A percentile compares a stretch with the other conserved stretches of the same genome.
Conservation (phyloP, 169 alveolate species). For the Cryptosporidium muris region DNA sequence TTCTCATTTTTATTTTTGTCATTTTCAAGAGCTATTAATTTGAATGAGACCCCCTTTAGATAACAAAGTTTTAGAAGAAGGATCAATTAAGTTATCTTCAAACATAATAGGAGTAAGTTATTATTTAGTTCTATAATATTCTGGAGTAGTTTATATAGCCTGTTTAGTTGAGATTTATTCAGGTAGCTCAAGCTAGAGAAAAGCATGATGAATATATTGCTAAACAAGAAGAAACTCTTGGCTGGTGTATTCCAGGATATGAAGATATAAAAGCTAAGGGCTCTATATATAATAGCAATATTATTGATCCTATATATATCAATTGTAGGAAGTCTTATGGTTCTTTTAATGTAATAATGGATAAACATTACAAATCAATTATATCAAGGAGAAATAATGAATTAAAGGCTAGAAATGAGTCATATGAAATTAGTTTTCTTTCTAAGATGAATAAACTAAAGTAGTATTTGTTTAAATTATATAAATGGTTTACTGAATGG, state of each 20-base stretch:
- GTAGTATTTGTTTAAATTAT: background rate
- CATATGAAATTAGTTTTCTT: conserved; percentile 7
- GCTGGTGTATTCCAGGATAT: conserved; percentile 64
- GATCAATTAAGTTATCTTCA: conserved; percentile 9
- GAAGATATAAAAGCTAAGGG: conserved; percentile 25
- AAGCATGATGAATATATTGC: conserved; percentile 46
- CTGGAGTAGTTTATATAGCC: background rate
- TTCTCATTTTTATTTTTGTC: too few species aligned
- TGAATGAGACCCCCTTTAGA: too few species aligned
- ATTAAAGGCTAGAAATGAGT: conserved; percentile 4
- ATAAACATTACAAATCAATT: conserved; percentile 1
- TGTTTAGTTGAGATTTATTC: conserved; percentile 53
- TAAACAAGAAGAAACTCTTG: conserved; percentile 49
- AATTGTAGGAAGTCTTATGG: conserved; percentile 37
- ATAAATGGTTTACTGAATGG: too few species aligned
- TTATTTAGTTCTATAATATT: background rate
- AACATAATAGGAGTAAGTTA: conserved; percentile 25
- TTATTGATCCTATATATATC: conserved; percentile 20
- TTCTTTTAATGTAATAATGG: conserved; percentile 24
- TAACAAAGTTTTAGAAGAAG: too few species aligned
- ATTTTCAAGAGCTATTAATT: too few species aligned
- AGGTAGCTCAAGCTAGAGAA: conserved; percentile 62
- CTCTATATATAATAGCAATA: conserved; percentile 14
- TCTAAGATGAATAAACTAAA: conserved; percentile 27
- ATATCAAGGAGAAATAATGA: conserved; percentile 44